Percentiles rank a stretch among this genome's conserved stretches.
Conservation (phyloP, 2,329 filamentous ascomycete genomes). For the Lomentospora prolificans region DNA sequence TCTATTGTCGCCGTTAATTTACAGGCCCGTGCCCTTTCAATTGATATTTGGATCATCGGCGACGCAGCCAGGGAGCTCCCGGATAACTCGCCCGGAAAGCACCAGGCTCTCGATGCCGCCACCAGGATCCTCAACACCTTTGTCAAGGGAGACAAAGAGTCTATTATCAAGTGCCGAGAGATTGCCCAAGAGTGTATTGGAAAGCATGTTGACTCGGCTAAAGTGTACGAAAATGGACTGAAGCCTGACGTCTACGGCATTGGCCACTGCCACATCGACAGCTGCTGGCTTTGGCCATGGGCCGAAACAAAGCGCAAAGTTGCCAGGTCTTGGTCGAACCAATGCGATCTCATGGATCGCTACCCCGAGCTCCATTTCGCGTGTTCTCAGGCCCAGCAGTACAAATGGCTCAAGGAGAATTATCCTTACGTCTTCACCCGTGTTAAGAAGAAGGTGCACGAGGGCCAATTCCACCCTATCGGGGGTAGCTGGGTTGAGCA, state of each 20-base stretch:
- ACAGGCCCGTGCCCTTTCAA: conserved; percentile 69
- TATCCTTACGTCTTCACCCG: conserved; percentile 86
- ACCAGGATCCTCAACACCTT: conserved; percentile 89
- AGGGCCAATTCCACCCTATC: conserved; percentile 87
- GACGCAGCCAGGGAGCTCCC: conserved; percentile 91
- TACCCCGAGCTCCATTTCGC: conserved; percentile 92
- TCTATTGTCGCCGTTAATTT: conserved; percentile 85
- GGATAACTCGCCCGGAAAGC: conserved; percentile 76
- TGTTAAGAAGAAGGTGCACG: conserved; percentile 82
- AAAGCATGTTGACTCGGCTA: conserved; percentile 65
- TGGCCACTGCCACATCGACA: conserved; percentile 96
- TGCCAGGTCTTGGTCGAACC: conserved; percentile 89
- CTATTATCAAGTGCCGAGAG: conserved; percentile 68
- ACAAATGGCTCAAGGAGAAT: conserved; percentile 87
- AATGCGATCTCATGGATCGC: conserved; percentile 88
- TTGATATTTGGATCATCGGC: conserved; percentile 93
- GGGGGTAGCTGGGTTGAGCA: conserved; percentile 99
- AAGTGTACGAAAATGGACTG: conserved; percentile 71
- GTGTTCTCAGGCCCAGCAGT: conserved; percentile 92
- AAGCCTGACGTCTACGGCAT: conserved; percentile 76
- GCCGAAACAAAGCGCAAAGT: conserved; percentile 97
- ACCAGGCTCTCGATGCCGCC: conserved; percentile 71
- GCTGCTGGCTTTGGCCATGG: conserved; percentile 97
- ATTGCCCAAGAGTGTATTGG: conserved; percentile 80
- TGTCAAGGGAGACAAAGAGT: conserved; percentile 67